Conservation (phyloP, 441 rosid species). For the Capsella rubella region DNA sequence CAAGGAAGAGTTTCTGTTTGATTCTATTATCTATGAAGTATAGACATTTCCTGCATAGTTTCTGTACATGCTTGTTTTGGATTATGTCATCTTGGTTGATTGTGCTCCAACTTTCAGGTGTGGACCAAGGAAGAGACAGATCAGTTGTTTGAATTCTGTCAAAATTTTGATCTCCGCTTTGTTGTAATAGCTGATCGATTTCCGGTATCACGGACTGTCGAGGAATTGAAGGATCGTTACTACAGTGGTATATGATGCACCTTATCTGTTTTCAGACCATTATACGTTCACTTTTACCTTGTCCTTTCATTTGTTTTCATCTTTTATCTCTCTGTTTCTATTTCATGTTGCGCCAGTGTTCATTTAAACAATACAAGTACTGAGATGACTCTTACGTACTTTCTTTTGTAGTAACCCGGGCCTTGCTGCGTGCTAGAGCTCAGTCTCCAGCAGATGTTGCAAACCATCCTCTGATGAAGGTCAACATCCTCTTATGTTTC, state of each 20-base stretch:
- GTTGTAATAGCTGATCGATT: constrained; percentile 83
- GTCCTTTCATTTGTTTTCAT: constrained; percentile 5
- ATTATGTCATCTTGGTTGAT: constrained; percentile 28
- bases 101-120: constrained; percentile 47
- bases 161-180: constrained; percentile 88
- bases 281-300: constrained; percentile 18
- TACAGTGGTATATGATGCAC: constrained; percentile 73
- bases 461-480: constrained; percentile 87
- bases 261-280: constrained; percentile 5
- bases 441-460: constrained; percentile 79
- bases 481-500: constrained; percentile 33
- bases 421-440: constrained; percentile 84
- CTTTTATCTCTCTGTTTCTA: constrained; percentile 27
- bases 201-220: constrained; percentile 68
- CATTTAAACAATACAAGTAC: neutral
- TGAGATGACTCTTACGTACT: constrained; percentile 18
- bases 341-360: constrained; percentile 16
- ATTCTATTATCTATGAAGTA: neutral
- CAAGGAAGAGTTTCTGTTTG: constrained; percentile 9
- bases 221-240: constrained; percentile 96
- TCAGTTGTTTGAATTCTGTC: constrained; percentile 83
- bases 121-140: constrained; percentile 98
- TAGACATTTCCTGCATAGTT: neutral
- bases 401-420: constrained; percentile 68
- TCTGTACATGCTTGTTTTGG: constrained; percentile 5